Percentiles rank a stretch among this genome's conserved stretches.
phyloP scores from a whole-genome alignment of 352 stramenopile genomes.

The Pythium volutum region DNA sequence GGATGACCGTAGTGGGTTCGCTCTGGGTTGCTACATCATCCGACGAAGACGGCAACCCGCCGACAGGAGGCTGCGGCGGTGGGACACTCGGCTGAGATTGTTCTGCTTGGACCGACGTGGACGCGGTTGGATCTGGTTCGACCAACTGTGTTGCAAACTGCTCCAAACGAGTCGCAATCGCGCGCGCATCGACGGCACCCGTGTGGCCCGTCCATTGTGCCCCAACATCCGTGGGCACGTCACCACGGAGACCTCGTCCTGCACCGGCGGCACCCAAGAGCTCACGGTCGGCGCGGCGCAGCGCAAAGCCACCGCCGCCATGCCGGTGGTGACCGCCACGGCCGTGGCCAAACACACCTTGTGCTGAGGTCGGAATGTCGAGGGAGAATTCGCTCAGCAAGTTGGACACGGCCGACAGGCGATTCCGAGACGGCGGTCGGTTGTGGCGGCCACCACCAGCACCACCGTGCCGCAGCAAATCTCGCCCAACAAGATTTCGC shows the following conservation, averaged over 20 bases:
- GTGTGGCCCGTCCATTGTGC: constrained; percentile 26
- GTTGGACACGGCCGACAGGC: constrained; percentile 69
- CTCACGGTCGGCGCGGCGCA: constrained; percentile 50
- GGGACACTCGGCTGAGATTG: background rate
- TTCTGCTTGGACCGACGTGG: background rate
- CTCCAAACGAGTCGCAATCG: constrained; percentile 71
- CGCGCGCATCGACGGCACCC: constrained; percentile 44
- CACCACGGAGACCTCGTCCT: constrained; percentile 36
- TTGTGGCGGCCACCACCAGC: constrained; percentile 24
- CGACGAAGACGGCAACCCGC: background rate
- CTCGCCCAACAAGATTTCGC: constrained; percentile 31
- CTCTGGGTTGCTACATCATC: background rate
- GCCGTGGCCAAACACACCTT: constrained; percentile 31
- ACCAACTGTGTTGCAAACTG: constrained; percentile 61
- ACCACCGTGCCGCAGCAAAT: constrained; percentile 42
- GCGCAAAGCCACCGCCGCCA: constrained; percentile 16
- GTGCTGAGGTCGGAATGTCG: constrained; percentile 52
- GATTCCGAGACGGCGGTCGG: constrained; percentile 58
- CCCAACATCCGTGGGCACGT: constrained; percentile 4
- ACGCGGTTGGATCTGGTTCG: constrained; percentile 26
- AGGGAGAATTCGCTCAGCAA: constrained; percentile 81
- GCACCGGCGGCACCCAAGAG: constrained; percentile 33
- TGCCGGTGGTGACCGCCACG: constrained; percentile 22
- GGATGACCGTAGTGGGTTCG: too few relatives aligned
- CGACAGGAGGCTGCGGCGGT: background rate